Percentiles rank a stretch among this genome's conserved stretches.
Conservation (phyloP, 306 rosid species). For the Dryas drummondii region DNA sequence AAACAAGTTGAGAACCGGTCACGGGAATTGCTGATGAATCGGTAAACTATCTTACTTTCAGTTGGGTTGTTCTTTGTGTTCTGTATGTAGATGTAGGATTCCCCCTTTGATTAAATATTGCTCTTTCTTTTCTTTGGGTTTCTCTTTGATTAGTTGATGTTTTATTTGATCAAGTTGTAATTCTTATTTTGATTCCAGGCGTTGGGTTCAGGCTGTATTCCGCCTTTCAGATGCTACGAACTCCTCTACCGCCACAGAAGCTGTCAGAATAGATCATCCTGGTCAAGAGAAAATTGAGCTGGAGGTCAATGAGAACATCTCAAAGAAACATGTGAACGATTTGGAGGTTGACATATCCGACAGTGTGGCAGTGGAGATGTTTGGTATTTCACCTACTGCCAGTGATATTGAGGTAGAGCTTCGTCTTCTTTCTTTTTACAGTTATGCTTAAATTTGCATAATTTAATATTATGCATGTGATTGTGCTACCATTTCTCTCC, state of each 20-base stretch:
- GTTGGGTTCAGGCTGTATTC: constrained; percentile 95
- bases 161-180: background rate
- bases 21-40: constrained; percentile 79
- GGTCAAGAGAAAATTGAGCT: constrained; percentile 25
- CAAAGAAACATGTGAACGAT: constrained; percentile 32
- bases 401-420: constrained; percentile 54
- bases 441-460: background rate
- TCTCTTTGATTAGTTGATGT: background rate
- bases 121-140: background rate
- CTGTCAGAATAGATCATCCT: constrained; percentile 23
- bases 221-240: constrained; percentile 41
- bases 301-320: constrained; percentile 29
- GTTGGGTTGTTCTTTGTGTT: background rate
- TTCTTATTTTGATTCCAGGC: constrained; percentile 46
- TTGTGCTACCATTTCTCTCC: too few relatives aligned
- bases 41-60: constrained; percentile 44
- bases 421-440: constrained; percentile 4
- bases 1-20: constrained; percentile 96
- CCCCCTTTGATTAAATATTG: background rate
- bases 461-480: too few relatives aligned
- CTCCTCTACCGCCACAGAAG: constrained; percentile 38
- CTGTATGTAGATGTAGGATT: background rate
- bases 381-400: constrained; percentile 63
- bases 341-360: constrained; percentile 71
- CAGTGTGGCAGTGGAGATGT: constrained; percentile 77